Evolutionary conservation across 176 grass and related monocot species (phyloP).

Genomic region (Oryza glumipatula): DNA sequence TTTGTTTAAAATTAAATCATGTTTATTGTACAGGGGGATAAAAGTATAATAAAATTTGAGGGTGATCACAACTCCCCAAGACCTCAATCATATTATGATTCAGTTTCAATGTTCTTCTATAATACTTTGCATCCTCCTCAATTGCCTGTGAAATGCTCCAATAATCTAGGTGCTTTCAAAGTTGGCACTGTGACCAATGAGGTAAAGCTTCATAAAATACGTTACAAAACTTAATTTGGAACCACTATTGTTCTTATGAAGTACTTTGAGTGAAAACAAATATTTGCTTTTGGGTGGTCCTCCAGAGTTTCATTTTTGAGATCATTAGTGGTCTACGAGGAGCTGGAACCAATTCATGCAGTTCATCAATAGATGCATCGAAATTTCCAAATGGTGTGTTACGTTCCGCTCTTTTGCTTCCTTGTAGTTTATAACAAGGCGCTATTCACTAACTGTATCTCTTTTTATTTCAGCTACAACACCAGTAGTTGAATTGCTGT

Average conservation of each 20-base stretch:
- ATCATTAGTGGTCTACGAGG: slow-evolving; percentile 70
- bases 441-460: slow-evolving; percentile 16
- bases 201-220: slow-evolving; percentile 50
- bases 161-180: slow-evolving; percentile 73
- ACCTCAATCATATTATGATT: slow-evolving; percentile 96
- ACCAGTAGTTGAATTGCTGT: slow-evolving; percentile 78
- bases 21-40: slow-evolving; percentile 74
- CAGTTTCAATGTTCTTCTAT: slow-evolving; percentile 96
- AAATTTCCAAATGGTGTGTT: slow-evolving; percentile 55
- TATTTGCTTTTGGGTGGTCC: neutral
- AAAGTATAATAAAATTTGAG: slow-evolving; percentile 94
- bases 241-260: slow-evolving; percentile 11
- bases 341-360: slow-evolving; percentile 53
- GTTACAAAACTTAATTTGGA: slow-evolving; percentile 18
- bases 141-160: slow-evolving; percentile 63
- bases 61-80: slow-evolving; percentile 92
- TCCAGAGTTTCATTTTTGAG: slow-evolving; percentile 82
- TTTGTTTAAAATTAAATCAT: slow-evolving; percentile 22
- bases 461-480: slow-evolving; percentile 56
- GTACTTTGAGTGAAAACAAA: slow-evolving; percentile 18
- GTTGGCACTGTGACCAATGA: slow-evolving; percentile 58
- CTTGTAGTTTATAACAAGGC: neutral
- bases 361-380: slow-evolving; percentile 63
- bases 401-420: slow-evolving; percentile 26
- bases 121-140: slow-evolving; percentile 76